Base-by-base conservation (phyloP, 768 basidiomycete species). In the Macrolepiota dolichaula region DNA sequence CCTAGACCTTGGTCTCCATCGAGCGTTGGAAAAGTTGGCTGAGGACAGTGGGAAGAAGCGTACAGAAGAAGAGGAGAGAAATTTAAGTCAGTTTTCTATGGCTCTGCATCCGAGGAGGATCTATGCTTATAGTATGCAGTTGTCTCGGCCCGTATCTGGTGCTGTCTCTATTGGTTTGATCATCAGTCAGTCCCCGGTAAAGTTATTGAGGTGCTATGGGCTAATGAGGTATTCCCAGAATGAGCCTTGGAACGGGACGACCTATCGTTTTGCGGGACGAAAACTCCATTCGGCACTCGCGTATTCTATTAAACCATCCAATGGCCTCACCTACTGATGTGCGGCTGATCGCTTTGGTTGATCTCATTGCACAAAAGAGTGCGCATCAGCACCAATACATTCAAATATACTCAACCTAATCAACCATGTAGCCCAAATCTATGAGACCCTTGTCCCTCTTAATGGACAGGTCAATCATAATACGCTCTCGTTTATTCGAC, bases 131-230 rank as follows among this genome's bases (percentile, higher is more conserved):
- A 40, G 52, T 50, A 54, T 36, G 24, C 69, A 92, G 92, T 96
- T 50, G 89, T 96, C 6, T 95, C 94, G 62, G 92, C 94, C 2
- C 83, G 95, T 54, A 94, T 96, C 63, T 97, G 94, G 94, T 78
- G 96, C 62, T 95, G 94, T 70, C 81, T 96, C 46, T 96, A 96
- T 71, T 94, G 94, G 92, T 94, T 96, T 68, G 95, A 96, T 76
- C 94, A 95, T 76, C 91, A 95, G 92, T 93, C 67, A 63, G 89
- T 79, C 32, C 57, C 57, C 24, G 49, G 52, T 55, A 55, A 57
- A 9, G 9, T 38, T n/a, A 36, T 47, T 17, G 13, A 25, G 27
- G 22, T 35, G 32, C 64, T 10, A 17, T 37, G 19, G 22, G 38
- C 40, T 32, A 7, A 32, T 4, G 6, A 29, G 22, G 25, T 61